Percentiles rank a stretch among this genome's conserved stretches.
Evolutionary conservation across 1,284 basidiomycete species (phyloP).

Genomic region (Sporisorium graminicola): DNA sequence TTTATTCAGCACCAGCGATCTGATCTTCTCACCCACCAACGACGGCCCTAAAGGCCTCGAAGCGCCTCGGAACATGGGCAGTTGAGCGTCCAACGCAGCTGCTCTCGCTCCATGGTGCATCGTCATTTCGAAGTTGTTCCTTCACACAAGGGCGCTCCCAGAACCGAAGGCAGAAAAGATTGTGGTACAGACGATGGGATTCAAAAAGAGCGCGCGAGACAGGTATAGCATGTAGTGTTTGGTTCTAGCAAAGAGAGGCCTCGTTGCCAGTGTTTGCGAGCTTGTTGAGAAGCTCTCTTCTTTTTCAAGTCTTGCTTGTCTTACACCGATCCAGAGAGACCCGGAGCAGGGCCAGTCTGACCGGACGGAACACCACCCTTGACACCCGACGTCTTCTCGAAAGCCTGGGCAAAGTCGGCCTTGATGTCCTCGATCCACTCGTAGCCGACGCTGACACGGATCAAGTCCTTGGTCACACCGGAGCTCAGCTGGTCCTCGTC

Average conservation of each 20-base stretch:
- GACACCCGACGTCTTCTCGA: slow-evolving; percentile 65
- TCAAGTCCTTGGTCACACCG: slow-evolving; percentile 84
- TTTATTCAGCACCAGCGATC: no score
- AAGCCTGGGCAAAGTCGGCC: slow-evolving; percentile 82
- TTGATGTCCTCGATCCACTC: slow-evolving; percentile 80
- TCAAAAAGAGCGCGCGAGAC: not conserved
- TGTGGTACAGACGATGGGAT: not conserved
- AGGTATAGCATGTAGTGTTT: slow-evolving; percentile 11
- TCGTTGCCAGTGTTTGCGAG: not conserved
- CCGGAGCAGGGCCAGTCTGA: slow-evolving; percentile 53
- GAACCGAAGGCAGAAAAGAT: not conserved
- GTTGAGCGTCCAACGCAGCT: no score
- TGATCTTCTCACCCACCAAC: no score
- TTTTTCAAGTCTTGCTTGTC: not conserved
- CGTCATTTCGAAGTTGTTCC: no score
- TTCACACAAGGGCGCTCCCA: no score
- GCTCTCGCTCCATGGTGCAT: no score
- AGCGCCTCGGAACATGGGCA: no score
- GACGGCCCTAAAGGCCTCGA: no score
- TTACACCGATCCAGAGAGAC: slow-evolving; percentile 54
- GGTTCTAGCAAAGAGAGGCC: not conserved
- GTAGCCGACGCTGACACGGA: slow-evolving; percentile 83
- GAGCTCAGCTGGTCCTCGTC: slow-evolving; percentile 78
- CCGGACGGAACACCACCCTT: slow-evolving; percentile 41
- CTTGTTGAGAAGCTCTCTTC: slow-evolving; percentile 25